Evolutionary conservation across 371 early-diverging fungal genomes (phyloP).

Genomic region (Syncephalastrum contaminatum): DNA sequence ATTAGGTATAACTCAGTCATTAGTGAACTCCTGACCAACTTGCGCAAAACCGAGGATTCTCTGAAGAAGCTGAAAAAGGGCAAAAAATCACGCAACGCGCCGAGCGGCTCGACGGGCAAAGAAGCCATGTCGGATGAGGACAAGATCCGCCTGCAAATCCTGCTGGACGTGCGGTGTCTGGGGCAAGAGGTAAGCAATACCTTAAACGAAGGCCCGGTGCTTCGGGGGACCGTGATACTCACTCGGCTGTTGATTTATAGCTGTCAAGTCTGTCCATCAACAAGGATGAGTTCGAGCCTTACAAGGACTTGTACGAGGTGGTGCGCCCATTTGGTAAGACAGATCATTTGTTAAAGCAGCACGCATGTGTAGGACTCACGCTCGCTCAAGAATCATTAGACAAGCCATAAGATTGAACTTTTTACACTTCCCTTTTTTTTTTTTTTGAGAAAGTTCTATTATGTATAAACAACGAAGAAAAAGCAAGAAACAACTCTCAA

Average conservation of each 20-base stretch:
- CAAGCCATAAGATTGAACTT: not conserved
- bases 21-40: slow-evolving; percentile 27
- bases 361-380: no score
- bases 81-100: slow-evolving; percentile 22
- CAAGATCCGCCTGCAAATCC: slow-evolving; percentile 59
- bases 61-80: slow-evolving; percentile 35
- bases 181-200: slow-evolving; percentile 44
- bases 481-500: not conserved
- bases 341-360: not conserved
- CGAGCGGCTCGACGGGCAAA: slow-evolving; percentile 10
- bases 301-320: slow-evolving; percentile 12
- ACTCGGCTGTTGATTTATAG: not conserved
- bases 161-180: slow-evolving; percentile 53
- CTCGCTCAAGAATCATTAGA: not conserved
- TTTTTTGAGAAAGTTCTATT: slow-evolving; percentile 4
- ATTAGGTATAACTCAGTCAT: slow-evolving; percentile 25
- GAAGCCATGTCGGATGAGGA: slow-evolving; percentile 45
- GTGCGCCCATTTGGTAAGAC: slow-evolving; percentile 26
- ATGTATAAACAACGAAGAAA: not conserved
- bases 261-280: slow-evolving; percentile 13
- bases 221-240: not conserved
- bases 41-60: slow-evolving; percentile 33
- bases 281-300: slow-evolving; percentile 12
- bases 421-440: slow-evolving; percentile 7
- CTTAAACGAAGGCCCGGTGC: not conserved